phyloP scores from a whole-genome alignment of 345 rosid genomes.

The Dovyalis caffra region DNA sequence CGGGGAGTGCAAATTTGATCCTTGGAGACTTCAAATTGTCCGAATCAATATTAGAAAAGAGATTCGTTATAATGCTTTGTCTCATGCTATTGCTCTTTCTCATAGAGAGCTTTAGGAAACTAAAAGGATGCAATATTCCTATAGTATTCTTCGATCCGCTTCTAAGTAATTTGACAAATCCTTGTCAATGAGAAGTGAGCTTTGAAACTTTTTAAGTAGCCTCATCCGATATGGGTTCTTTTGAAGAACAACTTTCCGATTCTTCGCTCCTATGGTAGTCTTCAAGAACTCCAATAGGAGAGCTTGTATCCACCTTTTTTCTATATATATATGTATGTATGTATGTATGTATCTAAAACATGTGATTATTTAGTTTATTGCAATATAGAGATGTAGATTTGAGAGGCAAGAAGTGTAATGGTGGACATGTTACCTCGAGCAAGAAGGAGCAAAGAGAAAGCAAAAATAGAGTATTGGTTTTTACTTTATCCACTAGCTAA shows the following conservation, averaged over 20 bases:
- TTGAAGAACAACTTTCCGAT: too few relatives aligned
- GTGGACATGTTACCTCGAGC: not conserved
- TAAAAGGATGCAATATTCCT: constrained; percentile 30
- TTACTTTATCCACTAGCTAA: not conserved
- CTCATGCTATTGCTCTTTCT: too few relatives aligned
- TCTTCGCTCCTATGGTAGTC: constrained; percentile 75
- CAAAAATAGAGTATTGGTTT: not conserved
- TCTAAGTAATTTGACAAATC: constrained; percentile 38
- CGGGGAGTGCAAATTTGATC: constrained; percentile 48
- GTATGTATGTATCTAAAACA: constrained; percentile 30
- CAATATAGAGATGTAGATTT: too few relatives aligned
- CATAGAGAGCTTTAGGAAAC: too few relatives aligned
- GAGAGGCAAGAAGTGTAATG: too few relatives aligned
- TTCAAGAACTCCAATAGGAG: constrained; percentile 75
- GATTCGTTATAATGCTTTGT: too few relatives aligned
- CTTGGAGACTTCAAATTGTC: constrained; percentile 35
- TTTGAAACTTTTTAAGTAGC: constrained; percentile 29
- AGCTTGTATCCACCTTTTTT: constrained; percentile 44
- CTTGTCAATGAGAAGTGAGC: constrained; percentile 42
- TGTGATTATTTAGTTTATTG: not conserved
- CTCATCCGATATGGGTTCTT: constrained; percentile 37
- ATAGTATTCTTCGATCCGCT: constrained; percentile 48
- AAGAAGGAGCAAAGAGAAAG: not conserved
- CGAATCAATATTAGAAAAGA: constrained; percentile 33
- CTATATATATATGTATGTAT: too few relatives aligned